phyloP scores from a whole-genome alignment of 768 basidiomycete genomes.

The Leccinum boreale region DNA sequence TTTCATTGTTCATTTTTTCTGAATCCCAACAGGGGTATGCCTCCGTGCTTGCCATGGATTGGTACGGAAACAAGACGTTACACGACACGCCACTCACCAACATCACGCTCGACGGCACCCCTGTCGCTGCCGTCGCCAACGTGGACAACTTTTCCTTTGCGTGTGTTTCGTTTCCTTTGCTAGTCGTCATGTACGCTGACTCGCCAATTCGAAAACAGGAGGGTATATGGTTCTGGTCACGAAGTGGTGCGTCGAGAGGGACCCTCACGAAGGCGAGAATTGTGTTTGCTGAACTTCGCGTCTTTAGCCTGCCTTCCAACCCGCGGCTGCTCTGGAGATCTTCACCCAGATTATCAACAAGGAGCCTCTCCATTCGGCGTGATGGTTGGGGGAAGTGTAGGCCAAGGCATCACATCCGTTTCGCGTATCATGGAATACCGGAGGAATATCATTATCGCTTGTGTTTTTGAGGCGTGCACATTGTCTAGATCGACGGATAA shows the following conservation, averaged over 20 bases:
- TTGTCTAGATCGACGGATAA: too few species aligned
- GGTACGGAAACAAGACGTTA: slow-evolving; percentile 42
- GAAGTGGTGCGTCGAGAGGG: slow-evolving; percentile 48
- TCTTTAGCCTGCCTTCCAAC: background rate
- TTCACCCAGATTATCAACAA: background rate
- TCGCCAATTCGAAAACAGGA: slow-evolving; percentile 28
- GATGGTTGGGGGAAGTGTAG: too few species aligned
- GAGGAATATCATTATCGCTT: too few species aligned
- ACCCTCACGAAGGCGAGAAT: background rate
- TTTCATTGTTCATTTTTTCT: background rate
- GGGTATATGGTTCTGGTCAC: slow-evolving; percentile 58
- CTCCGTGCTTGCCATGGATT: slow-evolving; percentile 43
- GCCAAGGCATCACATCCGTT: too few species aligned
- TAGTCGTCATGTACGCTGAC: background rate
- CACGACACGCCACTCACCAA: slow-evolving; percentile 43
- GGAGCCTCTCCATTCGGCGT: too few species aligned
- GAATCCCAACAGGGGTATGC: slow-evolving; percentile 26
- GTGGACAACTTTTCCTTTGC: slow-evolving; percentile 68
- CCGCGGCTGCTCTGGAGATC: background rate
- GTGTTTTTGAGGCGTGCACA: too few species aligned
- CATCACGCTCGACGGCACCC: slow-evolving; percentile 51
- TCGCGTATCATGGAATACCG: too few species aligned
- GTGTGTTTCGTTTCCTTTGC: slow-evolving; percentile 36
- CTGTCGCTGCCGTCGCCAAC: slow-evolving; percentile 60
- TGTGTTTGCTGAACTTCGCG: background rate